Evolutionary conservation across 345 rosid species (phyloP).

Genomic region (Gossypium turneri): DNA sequence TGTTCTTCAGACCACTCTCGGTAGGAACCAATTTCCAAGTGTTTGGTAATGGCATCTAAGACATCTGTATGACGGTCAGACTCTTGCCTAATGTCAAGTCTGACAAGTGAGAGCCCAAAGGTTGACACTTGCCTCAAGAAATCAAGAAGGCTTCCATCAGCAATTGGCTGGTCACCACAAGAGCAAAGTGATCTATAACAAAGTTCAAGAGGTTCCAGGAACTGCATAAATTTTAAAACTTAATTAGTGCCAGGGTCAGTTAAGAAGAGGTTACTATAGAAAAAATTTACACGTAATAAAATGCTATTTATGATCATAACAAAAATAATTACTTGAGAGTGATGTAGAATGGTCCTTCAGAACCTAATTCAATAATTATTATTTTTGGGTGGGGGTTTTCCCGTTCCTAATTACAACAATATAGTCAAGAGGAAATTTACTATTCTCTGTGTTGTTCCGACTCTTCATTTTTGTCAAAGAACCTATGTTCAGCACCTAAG

Average conservation of each 20-base stretch:
- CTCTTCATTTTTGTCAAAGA: not conserved
- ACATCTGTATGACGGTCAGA: slow-evolving; percentile 97
- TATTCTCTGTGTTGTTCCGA: not conserved
- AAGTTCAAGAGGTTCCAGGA: slow-evolving; percentile 96
- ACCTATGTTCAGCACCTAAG: not conserved
- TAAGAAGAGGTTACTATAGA: not conserved
- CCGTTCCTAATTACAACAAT: not conserved
- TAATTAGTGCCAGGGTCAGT: slow-evolving; percentile 14
- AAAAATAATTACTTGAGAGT: not conserved
- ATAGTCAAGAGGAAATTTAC: not conserved
- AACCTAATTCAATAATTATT: not conserved
- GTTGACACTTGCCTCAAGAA: slow-evolving; percentile 97
- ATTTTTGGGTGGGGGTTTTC: not conserved
- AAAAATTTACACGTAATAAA: not conserved
- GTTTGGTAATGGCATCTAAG: slow-evolving; percentile 84
- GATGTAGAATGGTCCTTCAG: not conserved
- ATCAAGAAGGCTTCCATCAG: slow-evolving; percentile 99
- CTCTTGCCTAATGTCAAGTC: slow-evolving; percentile 95
- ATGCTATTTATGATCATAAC: not conserved
- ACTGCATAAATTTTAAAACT: slow-evolving; percentile 36
- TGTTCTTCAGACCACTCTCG: slow-evolving; percentile 84
- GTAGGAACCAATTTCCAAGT: slow-evolving; percentile 79
- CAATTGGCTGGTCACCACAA: slow-evolving; percentile 89
- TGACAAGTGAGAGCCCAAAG: slow-evolving; percentile 90
- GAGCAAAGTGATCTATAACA: slow-evolving; percentile 86